Base-by-base conservation (phyloP, 148 eudicot species). In the Rhododendron vialii region DNA sequence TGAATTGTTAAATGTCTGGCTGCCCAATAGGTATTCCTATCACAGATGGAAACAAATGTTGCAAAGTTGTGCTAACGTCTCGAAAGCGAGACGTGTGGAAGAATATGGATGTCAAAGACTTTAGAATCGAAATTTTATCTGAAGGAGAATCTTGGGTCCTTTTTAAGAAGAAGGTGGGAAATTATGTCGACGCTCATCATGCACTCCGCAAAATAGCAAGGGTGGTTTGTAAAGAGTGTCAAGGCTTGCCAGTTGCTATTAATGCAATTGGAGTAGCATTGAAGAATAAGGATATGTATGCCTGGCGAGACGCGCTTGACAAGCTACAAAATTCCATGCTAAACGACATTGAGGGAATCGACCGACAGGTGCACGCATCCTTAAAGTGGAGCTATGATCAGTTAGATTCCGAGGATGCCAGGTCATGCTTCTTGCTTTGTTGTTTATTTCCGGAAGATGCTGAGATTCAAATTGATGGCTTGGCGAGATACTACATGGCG, bases 221-320 rank as follows among this genome's bases (percentile, higher is more conserved):
- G 35, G 9, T 17, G 0, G 82, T 87, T 36, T 85, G 84, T 38
- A 11, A 78, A 2, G 82, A 87, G 48, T 87, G 89, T 55, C 50
- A 26, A 51, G 82, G 87, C 22, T 80, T 87, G 76, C 89, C 89
- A 0, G 45, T 87, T 17, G 84, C 83, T 4, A 85, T 87, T 24
- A 20, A 4, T 35, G 79, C 89, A 14, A 30, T 84, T 35, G 84
- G 75, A 28, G 55, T 24, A 48, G 85, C 87, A 43, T 8, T 84
- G 0, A 74, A 45, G 81, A 9, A 1, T 20, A 59, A 67, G 65
- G 28, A 59, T 15, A 71, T 41, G n/a, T 0, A 14, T 30, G 15
- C 8, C 15, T 87, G 89, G 89, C 0, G 9, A 15, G 83, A 78
- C 71, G 84, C 84, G 28, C 80, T 80, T 6, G 0, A 38, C 5